Base-by-base conservation (phyloP, 139 green algal genomes). In the Micractinium conductrix region DNA sequence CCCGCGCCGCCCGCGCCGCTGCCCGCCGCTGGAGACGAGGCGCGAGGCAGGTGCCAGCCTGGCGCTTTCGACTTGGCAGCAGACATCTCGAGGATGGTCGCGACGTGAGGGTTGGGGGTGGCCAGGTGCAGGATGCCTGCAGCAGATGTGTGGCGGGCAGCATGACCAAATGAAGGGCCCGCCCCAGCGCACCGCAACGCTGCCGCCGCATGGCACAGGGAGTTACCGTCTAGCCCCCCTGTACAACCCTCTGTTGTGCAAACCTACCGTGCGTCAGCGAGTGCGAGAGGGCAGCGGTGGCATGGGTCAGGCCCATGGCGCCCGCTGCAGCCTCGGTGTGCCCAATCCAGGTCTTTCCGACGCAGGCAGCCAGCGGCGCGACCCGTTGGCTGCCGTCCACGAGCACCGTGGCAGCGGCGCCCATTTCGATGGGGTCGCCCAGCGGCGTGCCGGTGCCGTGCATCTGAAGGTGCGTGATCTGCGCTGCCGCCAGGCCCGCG, bases 291-390 rank as follows among this genome's bases (percentile, higher is more conserved):
- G 58, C 86, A 44, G 72, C 67, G 21, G 76, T 58, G 21, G 88
- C 85, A 72, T 90, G 80, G 5, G 87, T 67, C 14, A 96, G 45
- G 42, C 92, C 95, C 69, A 89, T 87, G 2, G 93, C 81, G 53
- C 95, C 95, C 2, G 95, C 95, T 0, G 91, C 90, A 5, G 94
- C 90, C 87, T 98, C 95, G 3, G 95, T 94, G 88, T 98, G 95
- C 12, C 95, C 95, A 24, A 94, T 63, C 44, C 84, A 86, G 22
- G 91, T 89, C 87, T 98, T 91, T 28, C 84, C 84, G 14, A 84
- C 97, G 78, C 69, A 81, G 33, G 78, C 87, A 17, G 83, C 53
- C n/a, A 91, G 26, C 0, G 67, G 75, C 19, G 91, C 81, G 0
- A 83, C 84, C 35, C 83, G 22, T 28, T 40, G 19, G 37, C 4